Percentiles rank a stretch among this genome's conserved stretches.
phyloP scores from a whole-genome alignment of 371 early-diverging fungal species.

The Apophysomyces ossiformis region DNA sequence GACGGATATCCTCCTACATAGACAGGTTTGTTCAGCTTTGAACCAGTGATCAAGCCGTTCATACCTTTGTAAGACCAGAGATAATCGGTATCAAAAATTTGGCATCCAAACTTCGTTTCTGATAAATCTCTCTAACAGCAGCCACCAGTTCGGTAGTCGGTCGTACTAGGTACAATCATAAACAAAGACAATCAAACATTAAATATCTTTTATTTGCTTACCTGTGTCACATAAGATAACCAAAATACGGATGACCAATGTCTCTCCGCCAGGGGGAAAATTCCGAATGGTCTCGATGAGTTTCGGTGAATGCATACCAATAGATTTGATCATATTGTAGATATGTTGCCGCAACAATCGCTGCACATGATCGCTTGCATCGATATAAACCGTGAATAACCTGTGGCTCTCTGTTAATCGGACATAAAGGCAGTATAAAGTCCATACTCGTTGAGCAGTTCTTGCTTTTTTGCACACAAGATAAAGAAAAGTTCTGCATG shows the following conservation, averaged over 20 bases:
- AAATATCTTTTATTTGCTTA: conserved; percentile 27
- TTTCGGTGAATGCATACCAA: conserved; percentile 67
- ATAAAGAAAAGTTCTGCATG: conserved; percentile 50
- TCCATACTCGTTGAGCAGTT: conserved; percentile 45
- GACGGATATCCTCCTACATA: conserved; percentile 57
- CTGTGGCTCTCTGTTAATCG: conserved; percentile 29
- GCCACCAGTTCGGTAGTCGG: conserved; percentile 67
- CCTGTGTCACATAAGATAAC: conserved; percentile 74
- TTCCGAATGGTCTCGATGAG: conserved; percentile 63
- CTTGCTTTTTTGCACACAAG: conserved; percentile 45
- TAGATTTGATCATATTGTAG: conserved; percentile 73
- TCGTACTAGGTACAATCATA: conserved; percentile 30
- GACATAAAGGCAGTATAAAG: neutral
- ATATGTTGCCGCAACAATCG: conserved; percentile 68
- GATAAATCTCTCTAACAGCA: conserved; percentile 60
- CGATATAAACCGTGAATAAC: conserved; percentile 60
- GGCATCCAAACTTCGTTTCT: conserved; percentile 62
- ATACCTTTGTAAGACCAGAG: conserved; percentile 66
- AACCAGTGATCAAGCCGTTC: neutral
- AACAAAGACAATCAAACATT: neutral
- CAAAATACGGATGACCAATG: conserved; percentile 73
- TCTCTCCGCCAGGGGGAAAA: conserved; percentile 80
- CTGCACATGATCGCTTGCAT: conserved; percentile 57
- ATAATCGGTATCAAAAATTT: conserved; percentile 73
- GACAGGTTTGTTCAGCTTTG: neutral